phyloP scores from a whole-genome alignment of 371 early-diverging fungal genomes.

The Phascolomyces articulosus region DNA sequence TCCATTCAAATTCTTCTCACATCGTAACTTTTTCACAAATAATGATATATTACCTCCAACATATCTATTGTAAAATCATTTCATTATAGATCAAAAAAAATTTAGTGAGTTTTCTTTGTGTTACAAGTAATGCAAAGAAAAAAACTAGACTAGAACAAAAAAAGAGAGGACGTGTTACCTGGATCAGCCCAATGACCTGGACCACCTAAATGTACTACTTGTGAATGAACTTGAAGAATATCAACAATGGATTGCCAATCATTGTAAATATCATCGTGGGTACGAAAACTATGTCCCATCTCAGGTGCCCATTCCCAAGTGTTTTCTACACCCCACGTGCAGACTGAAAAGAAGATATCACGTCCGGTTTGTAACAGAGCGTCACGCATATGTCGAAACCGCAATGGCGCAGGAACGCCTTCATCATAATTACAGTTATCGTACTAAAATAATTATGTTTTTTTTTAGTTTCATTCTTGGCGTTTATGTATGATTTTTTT shows the following conservation, averaged over 20 bases:
- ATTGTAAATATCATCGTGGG: conserved; percentile 39
- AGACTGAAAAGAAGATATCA: conserved; percentile 43
- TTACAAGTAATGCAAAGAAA: not conserved
- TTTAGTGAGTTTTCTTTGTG: not conserved
- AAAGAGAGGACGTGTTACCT: conserved; percentile 9
- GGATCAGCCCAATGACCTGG: conserved; percentile 27
- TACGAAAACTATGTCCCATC: conserved; percentile 42
- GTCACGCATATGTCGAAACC: conserved; percentile 30
- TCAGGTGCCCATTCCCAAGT: conserved; percentile 45
- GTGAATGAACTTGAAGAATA: conserved; percentile 16
- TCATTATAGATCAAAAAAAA: not conserved
- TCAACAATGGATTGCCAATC: conserved; percentile 30
- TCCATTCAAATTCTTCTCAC: no score
- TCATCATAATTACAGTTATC: conserved; percentile 27
- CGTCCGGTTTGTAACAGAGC: conserved; percentile 47
- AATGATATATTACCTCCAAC: conserved; percentile 19
- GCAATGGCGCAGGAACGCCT: conserved; percentile 12
- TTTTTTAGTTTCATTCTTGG: not conserved
- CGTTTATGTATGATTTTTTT: no score
- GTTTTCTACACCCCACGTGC: conserved; percentile 46
- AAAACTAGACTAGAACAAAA: not conserved
- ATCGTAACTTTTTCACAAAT: no score
- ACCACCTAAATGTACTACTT: conserved; percentile 18
- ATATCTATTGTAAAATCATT: conserved; percentile 11
- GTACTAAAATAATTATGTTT: conserved; percentile 10